Percentiles rank a stretch among this genome's conserved stretches.
These are phyloP conservation scores for Claviceps monticola DNA, from an alignment of 2,329 filamentous ascomycete genomes.

Conservation along the genomic window DNA sequence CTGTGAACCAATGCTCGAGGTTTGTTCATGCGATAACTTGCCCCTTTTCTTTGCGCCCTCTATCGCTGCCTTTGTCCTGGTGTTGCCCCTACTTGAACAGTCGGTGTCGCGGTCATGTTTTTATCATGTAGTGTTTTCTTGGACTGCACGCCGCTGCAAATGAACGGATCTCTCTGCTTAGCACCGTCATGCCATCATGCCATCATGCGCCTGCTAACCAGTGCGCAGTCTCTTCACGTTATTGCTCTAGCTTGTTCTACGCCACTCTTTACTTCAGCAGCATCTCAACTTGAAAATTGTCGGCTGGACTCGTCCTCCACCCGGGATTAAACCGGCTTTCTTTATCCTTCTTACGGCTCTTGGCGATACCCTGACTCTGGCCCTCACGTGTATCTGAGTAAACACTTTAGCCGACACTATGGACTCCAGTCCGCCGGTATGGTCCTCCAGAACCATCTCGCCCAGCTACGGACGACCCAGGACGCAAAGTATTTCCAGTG, in stretches of 20 bases:
- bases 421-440: neutral
- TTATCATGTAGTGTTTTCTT: neutral
- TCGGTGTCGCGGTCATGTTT: no score
- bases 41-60: neutral
- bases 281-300: neutral
- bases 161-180: neutral
- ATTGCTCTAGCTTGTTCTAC: neutral
- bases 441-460: slow-evolving; percentile 18
- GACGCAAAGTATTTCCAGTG: slow-evolving; percentile 56
- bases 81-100: neutral
- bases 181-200: neutral
- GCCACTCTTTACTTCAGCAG: neutral
- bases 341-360: neutral
- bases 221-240: neutral
- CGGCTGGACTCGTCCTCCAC: neutral
- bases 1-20: neutral
- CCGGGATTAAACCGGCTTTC: neutral
- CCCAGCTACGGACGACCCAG: slow-evolving; percentile 29
- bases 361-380: neutral
- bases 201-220: neutral
- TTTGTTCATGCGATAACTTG: neutral
- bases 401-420: neutral
- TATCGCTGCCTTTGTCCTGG: neutral
- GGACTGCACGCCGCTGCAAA: neutral
- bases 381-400: no score